Base-by-base conservation (phyloP, 1,139 yeast genomes). In the Blastobotrys apis region DNA sequence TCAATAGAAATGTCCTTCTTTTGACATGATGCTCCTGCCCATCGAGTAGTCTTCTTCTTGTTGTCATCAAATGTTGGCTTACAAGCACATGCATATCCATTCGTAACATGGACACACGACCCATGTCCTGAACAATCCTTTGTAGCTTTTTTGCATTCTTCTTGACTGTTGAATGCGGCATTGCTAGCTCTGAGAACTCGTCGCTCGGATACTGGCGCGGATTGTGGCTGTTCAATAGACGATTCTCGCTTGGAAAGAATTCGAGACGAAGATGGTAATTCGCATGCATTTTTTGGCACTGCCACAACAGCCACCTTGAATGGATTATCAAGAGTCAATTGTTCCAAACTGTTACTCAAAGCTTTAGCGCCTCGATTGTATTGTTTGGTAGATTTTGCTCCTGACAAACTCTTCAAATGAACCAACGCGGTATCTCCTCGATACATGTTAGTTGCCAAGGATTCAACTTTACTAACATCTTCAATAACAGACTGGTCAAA, bases 1-100 rank as follows among this genome's bases (percentile, higher is more conserved):
- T 78, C 78, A 1, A 76, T 71, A 35, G 83, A 73, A 47, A 81
- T 72, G 56, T 84, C 88, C 57, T 71, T 72, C 71, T 82, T 81
- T 54, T 75, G 70, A 63, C 92, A 83, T 50, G 79, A 78, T 47
- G 57, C 63, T 26, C 92, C 92, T 2, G 80, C 74, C 86, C 87
- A 83, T 50, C 67, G 64, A 36, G 81, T 78, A 23, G 87, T 81
- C 54, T 58, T 58, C 51, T 70, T 70, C 44, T 70, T 66, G 30
- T 64, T 64, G 38, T 68, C 65, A 59, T 78, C 69, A 50, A 63
- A 68, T 16, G 80, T 71, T 13, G 84, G 63, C 20, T 71, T 60
- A 63, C 90, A 82, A 37, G 68, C 66, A 66, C 92, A 83, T 35
- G 71, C 66, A 75, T 76, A 82, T 27, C 51, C 52, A 25, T 47